Evolutionary conservation across 805 yeast species (phyloP), one percentile per base, ranked within the genome.

Genomic region (Sugiyamaella boreocaroliniensis): DNA sequence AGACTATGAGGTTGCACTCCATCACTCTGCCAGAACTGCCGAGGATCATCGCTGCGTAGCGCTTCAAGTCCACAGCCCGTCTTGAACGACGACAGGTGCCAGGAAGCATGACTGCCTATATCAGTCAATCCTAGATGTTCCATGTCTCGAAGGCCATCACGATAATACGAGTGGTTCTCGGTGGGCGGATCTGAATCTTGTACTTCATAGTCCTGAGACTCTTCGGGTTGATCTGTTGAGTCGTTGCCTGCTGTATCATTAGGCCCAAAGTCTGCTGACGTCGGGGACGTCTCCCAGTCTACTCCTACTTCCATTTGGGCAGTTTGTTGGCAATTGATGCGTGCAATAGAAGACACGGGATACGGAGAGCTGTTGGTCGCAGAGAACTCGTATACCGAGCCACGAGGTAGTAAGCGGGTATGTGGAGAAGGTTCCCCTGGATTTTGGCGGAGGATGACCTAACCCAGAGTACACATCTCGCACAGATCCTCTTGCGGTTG

Each of bases 1-100:
- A 93, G 72, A 26, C 71, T 74, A 69, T 93, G 99, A 0, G 98
- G 99, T 60, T 85, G 88, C 11, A 78, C 75, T 0, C 97, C 99
- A 64, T 93, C 99, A 45, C 95, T 85, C 68, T 93, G 99, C 99
- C 99, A 93, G 66, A 75, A 92, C 1, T 82, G 70, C 29, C 76
- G 74, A 0, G 92, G 86, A 60, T 85, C 89, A 43, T 66, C 61
- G 49, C 86, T 87, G 29, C 93, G 71, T 6, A 92, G 72, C 60
- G 83, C 83, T n/a, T 71, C 71, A 18, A 88, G 75, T 0, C 93
- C 93, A 60, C 74, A 82, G 0, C 89, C 93, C 9, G 76, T 76
- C 61, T 90, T 92, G 61, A 52, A 70, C 0, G 96, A 85, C 1
- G 96, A 86, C 0, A 88, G 81, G 40, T 81, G 76, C 97, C 97